Evolutionary conservation across 2,329 filamentous ascomycete genomes (phyloP), one percentile per base, ranked within the genome.

Genomic region (Seiridium unicorne): DNA sequence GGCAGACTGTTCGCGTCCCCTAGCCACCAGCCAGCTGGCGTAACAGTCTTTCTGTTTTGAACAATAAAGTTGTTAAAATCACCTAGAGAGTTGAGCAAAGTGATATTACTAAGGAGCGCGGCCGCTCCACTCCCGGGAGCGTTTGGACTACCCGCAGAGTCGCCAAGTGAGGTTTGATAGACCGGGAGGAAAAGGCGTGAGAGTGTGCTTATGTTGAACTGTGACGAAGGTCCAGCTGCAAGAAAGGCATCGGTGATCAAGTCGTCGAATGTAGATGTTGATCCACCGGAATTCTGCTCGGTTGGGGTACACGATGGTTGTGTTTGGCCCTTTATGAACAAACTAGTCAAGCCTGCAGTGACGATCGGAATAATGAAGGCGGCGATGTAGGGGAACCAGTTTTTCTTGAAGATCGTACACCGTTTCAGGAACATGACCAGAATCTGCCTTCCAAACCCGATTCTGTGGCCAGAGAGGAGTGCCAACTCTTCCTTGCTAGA

Each of bases 21-120:
- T 2, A 96, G 77, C 80, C 91, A 97, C 70, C 95, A 84, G 0
- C 89, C 93, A n/a, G 89, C 91, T 0, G 91, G 92, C 0, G 85
- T 89, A 46, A 94, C 82, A 57, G 88, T 89, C 55, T 78, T 81
- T 70, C 88, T 92, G 40, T 88, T 82, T 5, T 79, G 74, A 3
- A 77, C 68, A 54, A 97, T 83, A 63, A 84, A 89, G 32, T 81
- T 70, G 60, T 89, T 87, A 74, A 96, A 96, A 0, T 89, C 84
- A 35, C 82, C 76, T 5, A 92, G 79, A 0, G 83, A 87, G 61
- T 91, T 78, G 7, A 92, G 87, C 0, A 82, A 61, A 13, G 85
- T 77, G 1, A 86, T 61, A 53, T 74, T 73, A 26, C 74, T 59
- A 10, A 74, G 60, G 10, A 78, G 69, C 40, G 68, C 18, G 44